These are phyloP conservation scores for Aspergillus asperescens DNA, from an alignment of 495 filamentous ascomycete species.

Conservation along the genomic window DNA sequence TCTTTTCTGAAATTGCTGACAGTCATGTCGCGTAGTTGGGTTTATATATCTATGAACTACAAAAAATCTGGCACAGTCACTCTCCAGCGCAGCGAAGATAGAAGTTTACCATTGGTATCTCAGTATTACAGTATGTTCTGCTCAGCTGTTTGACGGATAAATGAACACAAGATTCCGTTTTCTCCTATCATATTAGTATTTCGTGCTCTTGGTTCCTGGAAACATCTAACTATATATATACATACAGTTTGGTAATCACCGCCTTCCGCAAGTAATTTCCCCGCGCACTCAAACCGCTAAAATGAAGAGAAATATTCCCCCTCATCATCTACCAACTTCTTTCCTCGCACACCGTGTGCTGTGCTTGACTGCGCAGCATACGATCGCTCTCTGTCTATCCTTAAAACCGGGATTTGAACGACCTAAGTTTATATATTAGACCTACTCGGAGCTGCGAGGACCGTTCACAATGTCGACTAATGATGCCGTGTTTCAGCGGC, in stretches of 20 bases:
- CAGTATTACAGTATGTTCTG: too few species aligned
- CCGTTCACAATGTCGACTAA: slow-evolving; percentile 31
- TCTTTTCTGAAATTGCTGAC: not conserved
- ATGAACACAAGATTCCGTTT: too few species aligned
- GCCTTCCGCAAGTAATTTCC: slow-evolving; percentile 23
- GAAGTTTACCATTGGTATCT: too few species aligned
- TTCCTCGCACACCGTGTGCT: slow-evolving; percentile 25
- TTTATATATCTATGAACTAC: too few species aligned
- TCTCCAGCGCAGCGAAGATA: too few species aligned
- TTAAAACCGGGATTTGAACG: not conserved
- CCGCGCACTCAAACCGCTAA: slow-evolving; percentile 26
- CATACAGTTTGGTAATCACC: slow-evolving; percentile 22
- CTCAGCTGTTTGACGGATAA: too few species aligned
- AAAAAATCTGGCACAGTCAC: too few species aligned
- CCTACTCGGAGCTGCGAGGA: not conserved
- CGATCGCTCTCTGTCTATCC: not conserved
- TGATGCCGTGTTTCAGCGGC: slow-evolving; percentile 46
- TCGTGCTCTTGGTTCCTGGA: too few species aligned
- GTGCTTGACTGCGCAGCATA: slow-evolving; percentile 30
- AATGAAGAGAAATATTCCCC: slow-evolving; percentile 15
- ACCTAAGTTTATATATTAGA: not conserved
- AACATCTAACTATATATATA: not conserved
- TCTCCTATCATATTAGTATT: too few species aligned
- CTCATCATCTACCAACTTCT: slow-evolving; percentile 12
- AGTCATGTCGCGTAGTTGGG: not conserved